Evolutionary conservation across 495 filamentous ascomycete species (phyloP), one percentile per base, ranked within the genome.

Genomic region (Aspergillus bertholletiae): DNA sequence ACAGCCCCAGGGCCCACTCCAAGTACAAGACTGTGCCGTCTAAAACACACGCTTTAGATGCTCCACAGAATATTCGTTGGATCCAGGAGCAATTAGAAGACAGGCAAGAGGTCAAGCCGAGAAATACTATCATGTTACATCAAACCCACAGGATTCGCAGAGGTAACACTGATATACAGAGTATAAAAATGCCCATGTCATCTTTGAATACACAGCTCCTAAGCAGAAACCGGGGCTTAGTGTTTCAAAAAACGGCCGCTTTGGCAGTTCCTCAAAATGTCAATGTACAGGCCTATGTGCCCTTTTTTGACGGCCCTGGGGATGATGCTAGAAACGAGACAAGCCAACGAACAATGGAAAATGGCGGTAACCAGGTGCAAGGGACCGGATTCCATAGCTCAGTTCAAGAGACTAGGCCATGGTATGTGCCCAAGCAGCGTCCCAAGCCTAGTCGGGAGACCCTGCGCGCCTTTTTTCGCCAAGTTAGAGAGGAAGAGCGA

Each of bases 261-360:
- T 40, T 60, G 13, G 59, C 63, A 13, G 51, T 64, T 20, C 56
- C 63, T 15, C 66, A 63, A 15, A 65, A 59, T 35, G 64, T 69
- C 37, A 66, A 71, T 53, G 70, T 61, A 13, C 66, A 69, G 46
- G 69, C 60, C 1, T 62, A 59, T 35, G 53, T 71, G 11, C 67
- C 65, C 48, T 59, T 55, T 22, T 63, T 61, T 32, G 67, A 68
- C 28, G 64, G 65, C 20, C 50, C 50, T 2, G 62, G 54, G 9
- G 65, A 63, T 21, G 23, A 21, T 13, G 40, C 59, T 22, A 35
- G 3, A 12, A 9, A 43, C 13, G 39, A 43, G 18, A 22, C 4
- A 43, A 12, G 39, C 20, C 17, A 43, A 43, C 7, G 39, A 5
- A 15, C 7, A 15, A 22, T 12, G 20, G 20, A 17, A 2, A 40